Conservation (phyloP, 78 protist genomes). For the Dictyostelium citrinum region DNA sequence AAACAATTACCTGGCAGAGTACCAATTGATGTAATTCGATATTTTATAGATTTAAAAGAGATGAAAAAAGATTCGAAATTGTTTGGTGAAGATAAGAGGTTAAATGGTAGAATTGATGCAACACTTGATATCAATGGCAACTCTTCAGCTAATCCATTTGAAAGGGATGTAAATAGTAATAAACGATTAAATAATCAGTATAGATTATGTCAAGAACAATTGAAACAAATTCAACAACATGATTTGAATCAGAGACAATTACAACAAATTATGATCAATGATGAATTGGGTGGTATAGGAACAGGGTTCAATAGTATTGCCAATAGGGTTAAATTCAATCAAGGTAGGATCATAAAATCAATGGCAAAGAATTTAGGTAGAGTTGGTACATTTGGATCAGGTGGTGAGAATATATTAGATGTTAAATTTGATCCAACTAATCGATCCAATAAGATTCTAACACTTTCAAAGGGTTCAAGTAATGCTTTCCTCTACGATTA, state of each 20-base stretch:
- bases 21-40: background rate
- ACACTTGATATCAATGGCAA: background rate
- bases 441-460: background rate
- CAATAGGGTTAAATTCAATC: background rate
- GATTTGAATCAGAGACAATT: background rate
- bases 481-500: background rate
- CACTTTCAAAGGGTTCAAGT: background rate
- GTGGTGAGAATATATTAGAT: conserved; percentile 7
- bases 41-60: background rate
- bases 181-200: background rate
- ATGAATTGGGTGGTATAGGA: background rate
- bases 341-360: background rate
- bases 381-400: background rate
- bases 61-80: background rate
- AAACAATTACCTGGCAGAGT: background rate
- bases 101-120: background rate
- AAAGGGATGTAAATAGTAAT: background rate
- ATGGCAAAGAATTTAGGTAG: background rate
- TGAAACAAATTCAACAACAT: background rate
- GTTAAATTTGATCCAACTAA: background rate
- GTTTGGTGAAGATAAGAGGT: background rate
- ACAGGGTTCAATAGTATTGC: background rate
- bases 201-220: background rate
- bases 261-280: background rate
- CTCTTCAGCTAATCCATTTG: background rate